Base-by-base conservation (phyloP, 371 early-diverging fungal species). In the Mycotypha africana region DNA sequence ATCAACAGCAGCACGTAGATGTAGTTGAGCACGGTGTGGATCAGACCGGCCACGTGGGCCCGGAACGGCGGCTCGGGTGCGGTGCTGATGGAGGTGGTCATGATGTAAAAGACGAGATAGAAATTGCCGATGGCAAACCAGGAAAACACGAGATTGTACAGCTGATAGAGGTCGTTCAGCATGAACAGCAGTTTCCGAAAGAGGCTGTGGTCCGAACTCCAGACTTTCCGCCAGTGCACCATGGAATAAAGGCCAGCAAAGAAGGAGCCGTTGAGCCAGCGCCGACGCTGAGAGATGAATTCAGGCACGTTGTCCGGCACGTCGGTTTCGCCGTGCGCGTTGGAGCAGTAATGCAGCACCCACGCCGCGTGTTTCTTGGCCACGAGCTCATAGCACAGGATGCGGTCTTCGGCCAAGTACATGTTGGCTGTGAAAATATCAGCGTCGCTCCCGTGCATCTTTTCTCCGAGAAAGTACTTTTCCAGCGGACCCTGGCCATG, bases 221-320 rank as follows among this genome's bases (percentile, higher is more conserved):
- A 79, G 45, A 78, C 70, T 49, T 70, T 64, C 42, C 66, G 58
- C 53, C 67, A 73, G 44, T 77, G 65, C 11, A 67, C 69, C 38
- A 76, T 51, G 9, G 79, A 73, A 50, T 78, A 79, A 34, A 78
- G 60, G 20, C 69, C 68, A 16, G 78, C 73, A 49, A 82, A 82
- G 76, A 86, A 84, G 1, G 83, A 81, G 22, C 91, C 91, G 62
- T 91, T 91, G 41, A 89, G 62, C 91, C 91, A 91, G 43, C 91
- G 79, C 58, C 91, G 82, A 62, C 91, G 80, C 53, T 91, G 91
- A 12, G 83, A 80, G 40, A 91, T 86, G 40, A 88, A 84, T 53
- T 91, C 91, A 20, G 85, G 76, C 8, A 87, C 71, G 1, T 50
- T 63, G 42, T 80, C 77, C 7, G 91, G 91, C 4, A 88, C 91